Base-by-base conservation (phyloP, 139 green algal species). In the Tetradesmus lagerheimii region DNA sequence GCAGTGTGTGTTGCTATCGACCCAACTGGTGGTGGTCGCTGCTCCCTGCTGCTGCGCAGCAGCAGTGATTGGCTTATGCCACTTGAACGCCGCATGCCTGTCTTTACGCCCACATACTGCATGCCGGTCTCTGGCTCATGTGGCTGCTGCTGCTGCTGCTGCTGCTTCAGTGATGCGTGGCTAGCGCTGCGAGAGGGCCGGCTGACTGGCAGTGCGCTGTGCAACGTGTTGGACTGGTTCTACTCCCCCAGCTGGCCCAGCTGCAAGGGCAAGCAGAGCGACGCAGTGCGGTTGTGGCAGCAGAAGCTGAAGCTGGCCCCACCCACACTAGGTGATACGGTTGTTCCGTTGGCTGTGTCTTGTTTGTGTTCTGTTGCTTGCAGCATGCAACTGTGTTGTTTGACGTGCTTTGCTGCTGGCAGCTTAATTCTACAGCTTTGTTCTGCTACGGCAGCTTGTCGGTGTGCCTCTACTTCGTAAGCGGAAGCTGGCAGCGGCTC, bases 201-300 rank as follows among this genome's bases (percentile, higher is more conserved):
- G n/a, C 85, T 89, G 5, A 89, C 85, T 27, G 85, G 18, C 66
- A 84, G 71, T 4, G 18, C 43, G 15, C 31, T 89, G 43, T 83
- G 67, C 27, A 57, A 76, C 18, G 41, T 83, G 45, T 25, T 84
- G 43, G 71, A 64, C 71, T 84, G 85, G 85, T 89, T 89, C 43
- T 20, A 71, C 62, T 23, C 29, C 9, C 16, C 1, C 3, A n/a
- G 76, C 80, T 43, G 31, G 5, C 31, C 38, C n/a, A 39, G 31
- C 16, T 9, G 83, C 47, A 27, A 2, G 34, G 75, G n/a, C 35
- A 41, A 81, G 35, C 16, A 25, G 16, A 81, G 75, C 75, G 16
- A 81, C 0, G 35, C 35, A 81, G 75, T 16, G 0, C 16, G 35
- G 74, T 3, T 38, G 74, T 80, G 35, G 35, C 31, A 43, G 77